These are phyloP conservation scores for Paulownia fortunei DNA, from an alignment of 257 asterid genomes.

Conservation along the genomic window DNA sequence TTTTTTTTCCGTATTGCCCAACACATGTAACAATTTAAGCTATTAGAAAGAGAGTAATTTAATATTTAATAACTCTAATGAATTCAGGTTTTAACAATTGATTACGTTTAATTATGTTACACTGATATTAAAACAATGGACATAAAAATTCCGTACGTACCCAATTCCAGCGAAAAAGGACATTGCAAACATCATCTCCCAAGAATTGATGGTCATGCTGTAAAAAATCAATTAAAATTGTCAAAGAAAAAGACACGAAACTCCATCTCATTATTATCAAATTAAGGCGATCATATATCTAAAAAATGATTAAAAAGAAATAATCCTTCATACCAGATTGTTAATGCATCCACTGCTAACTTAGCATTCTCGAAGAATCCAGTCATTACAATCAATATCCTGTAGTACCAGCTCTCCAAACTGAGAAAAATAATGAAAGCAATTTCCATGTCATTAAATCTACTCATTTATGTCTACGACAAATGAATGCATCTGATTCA, in stretches of 20 bases:
- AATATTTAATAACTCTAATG: no score
- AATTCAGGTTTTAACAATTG: no score
- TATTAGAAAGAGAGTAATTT: no score
- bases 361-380: conserved; percentile 52
- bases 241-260: no score
- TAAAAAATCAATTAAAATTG: not conserved
- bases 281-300: no score
- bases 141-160: conserved; percentile 38
- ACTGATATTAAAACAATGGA: no score
- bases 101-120: no score
- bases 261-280: no score
- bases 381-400: conserved; percentile 57
- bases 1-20: no score
- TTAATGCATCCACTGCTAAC: conserved; percentile 56
- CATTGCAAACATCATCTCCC: conserved; percentile 65
- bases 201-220: conserved; percentile 52
- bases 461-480: not conserved
- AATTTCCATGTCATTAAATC: not conserved
- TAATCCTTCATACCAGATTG: conserved; percentile 45
- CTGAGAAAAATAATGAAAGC: conserved; percentile 28
- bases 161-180: conserved; percentile 66
- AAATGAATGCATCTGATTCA: no score
- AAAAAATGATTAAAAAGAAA: not conserved
- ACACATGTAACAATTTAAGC: no score
- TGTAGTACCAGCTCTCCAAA: conserved; percentile 74